Base-by-base conservation (phyloP, 1,284 basidiomycete genomes). In the Erythrobasidium hasegawianum region DNA sequence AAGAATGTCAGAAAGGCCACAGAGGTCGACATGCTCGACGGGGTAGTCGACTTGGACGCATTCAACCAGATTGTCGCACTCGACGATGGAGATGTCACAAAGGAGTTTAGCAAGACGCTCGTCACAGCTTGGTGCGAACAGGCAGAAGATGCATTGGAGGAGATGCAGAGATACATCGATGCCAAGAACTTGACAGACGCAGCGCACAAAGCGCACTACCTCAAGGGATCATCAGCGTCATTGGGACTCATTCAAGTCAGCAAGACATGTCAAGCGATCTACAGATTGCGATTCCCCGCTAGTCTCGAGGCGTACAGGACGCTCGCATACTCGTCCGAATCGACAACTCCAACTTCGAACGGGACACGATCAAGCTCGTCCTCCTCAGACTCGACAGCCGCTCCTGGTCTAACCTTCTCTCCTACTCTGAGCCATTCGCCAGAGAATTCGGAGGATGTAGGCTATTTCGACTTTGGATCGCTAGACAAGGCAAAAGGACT, bases 81-180 rank as follows among this genome's bases (percentile, higher is more conserved):
- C 40, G 61, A 64, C n/a, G 61, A 64, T 16, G 43, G 18, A 13
- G 61, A 64, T 38, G 20, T 54, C 2, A 56, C 61, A 22, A 20
- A 53, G 43, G 61, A 64, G 39, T 64, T 64, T 49, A 43, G 52
- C 26, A 64, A 64, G 29, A 53, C 61, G 11, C 54, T 64, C 5
- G 61, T 64, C 2, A 54, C 50, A 33, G 61, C 61, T 22, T 64
- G 61, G 61, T 64, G 61, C 43, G 61, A 64, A 18, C 61, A 64
- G 43, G 61, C 61, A 2, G 61, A 64, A 38, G 29, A 56, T n/a
- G 61, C 61, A 43, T 26, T 64, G n/a, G 61, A 64, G 47, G 61
- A 64, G 18, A 64, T 64, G 61, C 52, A 64, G 29, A 38, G 29
- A 8, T 57, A 18, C 41, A 13, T 64, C 13, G 14, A 16, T 9